Base-by-base conservation (phyloP, 2,329 filamentous ascomycete genomes). In the Neopestalotiopsis sp. region DNA sequence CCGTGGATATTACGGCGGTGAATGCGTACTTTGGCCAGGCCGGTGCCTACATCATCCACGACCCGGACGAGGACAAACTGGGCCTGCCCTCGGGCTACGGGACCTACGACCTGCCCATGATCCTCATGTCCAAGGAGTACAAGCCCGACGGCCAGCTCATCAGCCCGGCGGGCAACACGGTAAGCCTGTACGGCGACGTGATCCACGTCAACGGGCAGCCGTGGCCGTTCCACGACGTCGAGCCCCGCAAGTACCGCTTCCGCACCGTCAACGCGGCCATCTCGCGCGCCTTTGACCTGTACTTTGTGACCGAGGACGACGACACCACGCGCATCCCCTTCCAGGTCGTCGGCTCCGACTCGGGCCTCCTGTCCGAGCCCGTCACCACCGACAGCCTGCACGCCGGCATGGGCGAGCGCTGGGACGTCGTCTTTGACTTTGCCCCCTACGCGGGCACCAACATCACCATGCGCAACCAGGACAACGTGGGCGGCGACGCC, bases 191-290 rank as follows among this genome's bases (percentile, higher is more conserved):
- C 73, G 88, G 88, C 49, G 88, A 90, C 72, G 78, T 87, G 2
- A 87, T 89, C 65, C 83, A 89, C 59, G 87, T 89, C 67, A 89
- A 90, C 72, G 85, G 85, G 1, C 84, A 87, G 70, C 88, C 88
- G 2, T 90, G 88, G 88, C 88, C 88, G 2, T 89, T 82, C 71
- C 72, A 88, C 10, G 81, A 83, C n/a, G 87, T 89, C 4, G 85
- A 90, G 76, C 87, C 86, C 6, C 83, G 88, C 74, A 90, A 89
- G 75, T 90, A 90, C 76, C 85, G 87, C 24, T 84, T 90, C 72
- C 80, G 88, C 2, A 74, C 89, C 67, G 81, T 88, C 32, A 83
- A 89, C 75, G 82, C 83, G 12, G 81, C 84, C n/a, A 73, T 87
- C 65, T 84, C 81, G 32, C 76, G 84, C 61, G 81, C 82, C 17